Percentiles rank a stretch among this genome's conserved stretches.
phyloP scores from a whole-genome alignment of 2,329 filamentous ascomycete species.

The Tolypocladium ovalisporum region DNA sequence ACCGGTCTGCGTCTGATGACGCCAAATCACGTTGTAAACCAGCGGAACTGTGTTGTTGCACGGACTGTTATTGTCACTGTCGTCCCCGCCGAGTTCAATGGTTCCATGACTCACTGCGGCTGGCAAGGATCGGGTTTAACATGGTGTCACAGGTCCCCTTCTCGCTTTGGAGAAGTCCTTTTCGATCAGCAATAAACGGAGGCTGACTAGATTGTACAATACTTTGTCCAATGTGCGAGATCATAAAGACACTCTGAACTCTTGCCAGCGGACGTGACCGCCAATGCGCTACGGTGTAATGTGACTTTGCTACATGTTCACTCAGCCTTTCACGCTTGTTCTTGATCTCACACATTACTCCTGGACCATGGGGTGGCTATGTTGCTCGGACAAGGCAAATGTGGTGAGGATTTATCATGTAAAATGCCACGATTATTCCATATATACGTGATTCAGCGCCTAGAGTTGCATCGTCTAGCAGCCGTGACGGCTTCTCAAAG shows the following conservation, averaged over 20 bases:
- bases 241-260: neutral
- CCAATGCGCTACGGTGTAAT: neutral
- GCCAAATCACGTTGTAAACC: neutral
- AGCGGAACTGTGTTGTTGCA: neutral
- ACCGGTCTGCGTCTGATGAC: neutral
- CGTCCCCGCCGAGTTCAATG: neutral
- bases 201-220: neutral
- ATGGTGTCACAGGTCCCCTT: neutral
- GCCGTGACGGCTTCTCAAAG: neutral
- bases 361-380: neutral
- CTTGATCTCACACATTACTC: neutral
- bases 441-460: neutral
- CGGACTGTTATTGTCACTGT: neutral
- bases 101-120: neutral
- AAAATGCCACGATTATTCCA: neutral
- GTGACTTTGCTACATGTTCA: no score
- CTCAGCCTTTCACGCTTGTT: neutral
- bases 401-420: neutral
- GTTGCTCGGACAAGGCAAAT: neutral
- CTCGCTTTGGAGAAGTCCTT: no score
- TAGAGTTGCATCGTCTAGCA: neutral
- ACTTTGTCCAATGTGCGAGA: no score
- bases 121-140: neutral
- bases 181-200: neutral
- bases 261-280: neutral